These are phyloP conservation scores for Metschnikowia matae DNA, from an alignment of 805 yeast species.

Conservation along the genomic window DNA sequence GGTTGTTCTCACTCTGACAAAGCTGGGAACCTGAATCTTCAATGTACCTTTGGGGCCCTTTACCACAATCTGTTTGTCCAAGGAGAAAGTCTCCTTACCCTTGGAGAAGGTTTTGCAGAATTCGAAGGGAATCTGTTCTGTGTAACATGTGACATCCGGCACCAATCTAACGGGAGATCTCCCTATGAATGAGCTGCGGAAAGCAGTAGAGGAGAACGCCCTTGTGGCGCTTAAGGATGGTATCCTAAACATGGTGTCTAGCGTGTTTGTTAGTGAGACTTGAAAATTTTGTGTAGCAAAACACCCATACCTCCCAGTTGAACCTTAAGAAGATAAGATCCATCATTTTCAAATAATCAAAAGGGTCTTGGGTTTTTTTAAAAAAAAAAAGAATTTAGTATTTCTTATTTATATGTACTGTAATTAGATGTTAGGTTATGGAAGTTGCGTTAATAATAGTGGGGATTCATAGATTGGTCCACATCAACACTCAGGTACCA, in stretches of 20 bases:
- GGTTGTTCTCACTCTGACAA: constrained; percentile 45
- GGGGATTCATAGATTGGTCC: neutral
- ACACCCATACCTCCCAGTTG: neutral
- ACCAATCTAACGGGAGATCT: constrained; percentile 69
- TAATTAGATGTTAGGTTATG: too few relatives aligned
- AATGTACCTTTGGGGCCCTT: constrained; percentile 77
- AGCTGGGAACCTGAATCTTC: constrained; percentile 65
- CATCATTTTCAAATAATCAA: neutral
- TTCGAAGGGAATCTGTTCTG: constrained; percentile 46
- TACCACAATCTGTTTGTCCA: constrained; percentile 57
- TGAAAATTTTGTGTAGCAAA: constrained; percentile 6
- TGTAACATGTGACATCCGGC: constrained; percentile 50
- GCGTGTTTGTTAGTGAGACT: neutral
- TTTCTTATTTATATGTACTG: too few relatives aligned
- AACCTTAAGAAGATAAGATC: neutral
- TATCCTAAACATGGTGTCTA: constrained; percentile 13
- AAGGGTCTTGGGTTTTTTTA: too few relatives aligned
- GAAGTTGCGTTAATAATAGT: too few relatives aligned
- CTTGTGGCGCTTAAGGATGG: constrained; percentile 12
- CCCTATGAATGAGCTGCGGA: constrained; percentile 64
- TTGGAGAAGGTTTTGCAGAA: constrained; percentile 60
- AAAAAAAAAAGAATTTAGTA: too few relatives aligned
- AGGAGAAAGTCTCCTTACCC: constrained; percentile 55
- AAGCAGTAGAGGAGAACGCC: constrained; percentile 11
- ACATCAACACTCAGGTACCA: neutral